These are phyloP conservation scores for Gossypioides kirkii DNA, from an alignment of 345 rosid genomes.

Conservation along the genomic window DNA sequence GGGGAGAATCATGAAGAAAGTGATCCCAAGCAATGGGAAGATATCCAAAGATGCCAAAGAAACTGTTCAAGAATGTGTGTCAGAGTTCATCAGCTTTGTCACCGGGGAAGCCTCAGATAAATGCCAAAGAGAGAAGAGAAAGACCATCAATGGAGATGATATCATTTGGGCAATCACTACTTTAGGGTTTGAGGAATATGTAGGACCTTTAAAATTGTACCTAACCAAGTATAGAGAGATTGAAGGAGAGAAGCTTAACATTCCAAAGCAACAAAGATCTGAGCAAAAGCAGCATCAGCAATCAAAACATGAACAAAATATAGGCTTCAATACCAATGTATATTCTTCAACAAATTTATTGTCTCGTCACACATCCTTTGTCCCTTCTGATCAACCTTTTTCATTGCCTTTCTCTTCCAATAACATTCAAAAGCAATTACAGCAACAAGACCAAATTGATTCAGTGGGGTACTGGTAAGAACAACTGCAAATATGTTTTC, in stretches of 20 bases:
- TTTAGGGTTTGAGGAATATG: slow-evolving; percentile 66
- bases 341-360: slow-evolving; percentile 35
- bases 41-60: slow-evolving; percentile 72
- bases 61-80: slow-evolving; percentile 72
- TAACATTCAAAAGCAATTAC: slow-evolving; percentile 51
- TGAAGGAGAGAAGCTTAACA: slow-evolving; percentile 57
- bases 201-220: slow-evolving; percentile 50
- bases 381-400: slow-evolving; percentile 41
- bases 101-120: slow-evolving; percentile 71
- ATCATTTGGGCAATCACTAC: slow-evolving; percentile 71
- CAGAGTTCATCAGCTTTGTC: slow-evolving; percentile 70
- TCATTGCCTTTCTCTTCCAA: slow-evolving; percentile 54
- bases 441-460: slow-evolving; percentile 59
- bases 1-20: slow-evolving; percentile 75
- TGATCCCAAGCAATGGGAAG: slow-evolving; percentile 56
- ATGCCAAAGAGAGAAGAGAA: slow-evolving; percentile 65
- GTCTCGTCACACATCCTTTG: slow-evolving; percentile 37
- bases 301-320: slow-evolving; percentile 35
- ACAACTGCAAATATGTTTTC: not conserved
- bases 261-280: slow-evolving; percentile 49
- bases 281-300: slow-evolving; percentile 23
- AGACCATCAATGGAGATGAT: slow-evolving; percentile 74
- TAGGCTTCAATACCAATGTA: slow-evolving; percentile 28
- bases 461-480: slow-evolving; percentile 45
- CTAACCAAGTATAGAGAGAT: slow-evolving; percentile 53